Percentiles rank a stretch among this genome's conserved stretches.
Evolutionary conservation across 345 rosid genomes (phyloP).

Genomic region (Tarenaya hassleriana): DNA sequence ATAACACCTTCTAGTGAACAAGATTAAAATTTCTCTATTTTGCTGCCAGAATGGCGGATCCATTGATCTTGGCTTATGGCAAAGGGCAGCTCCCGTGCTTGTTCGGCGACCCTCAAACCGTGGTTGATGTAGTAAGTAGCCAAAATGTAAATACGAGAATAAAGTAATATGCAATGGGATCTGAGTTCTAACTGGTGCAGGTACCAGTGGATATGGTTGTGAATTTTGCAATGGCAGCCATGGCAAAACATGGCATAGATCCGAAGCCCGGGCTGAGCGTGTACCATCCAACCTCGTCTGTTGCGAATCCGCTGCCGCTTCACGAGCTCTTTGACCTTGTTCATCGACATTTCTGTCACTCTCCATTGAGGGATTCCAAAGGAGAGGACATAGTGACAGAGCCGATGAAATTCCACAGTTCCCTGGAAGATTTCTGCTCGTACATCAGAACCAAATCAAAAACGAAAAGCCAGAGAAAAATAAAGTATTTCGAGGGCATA

Average conservation of each 20-base stretch:
- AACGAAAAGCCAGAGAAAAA: background rate
- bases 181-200: background rate
- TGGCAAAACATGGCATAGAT: slow-evolving; percentile 25
- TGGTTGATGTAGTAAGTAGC: slow-evolving; percentile 23
- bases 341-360: slow-evolving; percentile 4
- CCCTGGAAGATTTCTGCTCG: slow-evolving; percentile 19
- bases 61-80: slow-evolving; percentile 32
- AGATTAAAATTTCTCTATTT: no score
- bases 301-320: slow-evolving; percentile 10
- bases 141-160: no score
- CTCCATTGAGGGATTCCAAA: slow-evolving; percentile 2
- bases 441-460: background rate
- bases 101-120: slow-evolving; percentile 17
- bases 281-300: slow-evolving; percentile 21
- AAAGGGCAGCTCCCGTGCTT: slow-evolving; percentile 32
- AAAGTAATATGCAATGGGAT: no score
- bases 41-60: slow-evolving; percentile 38
- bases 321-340: slow-evolving; percentile 7
- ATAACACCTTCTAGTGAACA: no score
- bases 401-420: slow-evolving; percentile 8
- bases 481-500: background rate
- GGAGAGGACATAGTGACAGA: background rate
- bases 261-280: slow-evolving; percentile 4
- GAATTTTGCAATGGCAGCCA: slow-evolving; percentile 23
- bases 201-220: slow-evolving; percentile 28